phyloP scores from a whole-genome alignment of 148 eudicot species.

The Tetragonia tetragonoides region DNA sequence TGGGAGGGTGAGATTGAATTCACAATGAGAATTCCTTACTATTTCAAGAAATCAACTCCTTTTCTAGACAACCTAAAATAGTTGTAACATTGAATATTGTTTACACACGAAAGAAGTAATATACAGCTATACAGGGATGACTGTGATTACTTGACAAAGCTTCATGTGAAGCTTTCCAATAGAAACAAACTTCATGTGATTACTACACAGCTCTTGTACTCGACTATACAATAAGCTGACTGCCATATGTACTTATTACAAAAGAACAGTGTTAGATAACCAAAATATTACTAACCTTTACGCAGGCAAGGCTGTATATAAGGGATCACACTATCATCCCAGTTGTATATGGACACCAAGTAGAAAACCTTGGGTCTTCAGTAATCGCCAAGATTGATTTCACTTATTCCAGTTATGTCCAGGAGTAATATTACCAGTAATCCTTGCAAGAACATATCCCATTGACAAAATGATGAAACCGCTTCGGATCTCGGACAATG shows the following conservation, averaged over 20 bases:
- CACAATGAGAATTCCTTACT: no score
- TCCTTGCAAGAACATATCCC: constrained; percentile 52
- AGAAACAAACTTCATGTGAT: no score
- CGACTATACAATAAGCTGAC: background rate
- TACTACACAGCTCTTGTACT: background rate
- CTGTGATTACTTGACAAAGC: background rate
- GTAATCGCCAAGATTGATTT: background rate
- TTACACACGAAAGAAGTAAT: no score
- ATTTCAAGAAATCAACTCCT: no score
- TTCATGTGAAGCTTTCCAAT: no score
- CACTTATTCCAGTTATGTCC: background rate
- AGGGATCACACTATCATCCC: background rate
- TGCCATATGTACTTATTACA: background rate
- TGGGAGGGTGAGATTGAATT: no score
- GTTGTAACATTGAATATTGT: no score
- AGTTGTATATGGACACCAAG: background rate
- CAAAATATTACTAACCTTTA: background rate
- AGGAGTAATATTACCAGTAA: constrained; percentile 34
- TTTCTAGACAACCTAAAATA: no score
- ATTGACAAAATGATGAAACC: constrained; percentile 47
- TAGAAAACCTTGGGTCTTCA: background rate
- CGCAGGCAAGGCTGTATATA: background rate
- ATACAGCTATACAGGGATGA: background rate
- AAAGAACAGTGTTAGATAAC: background rate
- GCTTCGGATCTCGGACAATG: constrained; percentile 42